These are phyloP conservation scores for Boletus tylopilopsis DNA, from an alignment of 768 basidiomycete genomes.

Conservation along the genomic window DNA sequence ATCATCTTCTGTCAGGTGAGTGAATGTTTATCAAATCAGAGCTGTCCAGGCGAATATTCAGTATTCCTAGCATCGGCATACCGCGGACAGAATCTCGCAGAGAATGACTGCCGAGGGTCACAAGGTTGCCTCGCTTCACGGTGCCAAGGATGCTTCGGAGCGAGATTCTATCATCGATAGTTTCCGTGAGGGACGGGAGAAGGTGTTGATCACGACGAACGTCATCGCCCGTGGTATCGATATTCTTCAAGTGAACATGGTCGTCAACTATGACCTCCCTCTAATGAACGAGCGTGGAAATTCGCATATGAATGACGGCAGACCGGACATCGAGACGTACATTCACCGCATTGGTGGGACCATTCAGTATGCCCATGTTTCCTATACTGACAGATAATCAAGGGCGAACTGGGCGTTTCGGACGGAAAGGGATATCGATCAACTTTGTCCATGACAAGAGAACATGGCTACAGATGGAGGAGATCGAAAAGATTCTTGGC, in stretches of 20 bases:
- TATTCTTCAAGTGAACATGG: slow-evolving; percentile 99
- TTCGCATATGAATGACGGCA: slow-evolving; percentile 43
- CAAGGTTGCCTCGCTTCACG: slow-evolving; percentile 93
- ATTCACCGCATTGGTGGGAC: slow-evolving; percentile 91
- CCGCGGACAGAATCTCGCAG: slow-evolving; percentile 87
- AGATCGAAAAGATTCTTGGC: slow-evolving; percentile 77
- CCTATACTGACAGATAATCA: slow-evolving; percentile 1
- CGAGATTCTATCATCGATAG: slow-evolving; percentile 91
- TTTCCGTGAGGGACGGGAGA: slow-evolving; percentile 94
- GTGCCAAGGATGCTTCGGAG: slow-evolving; percentile 85
- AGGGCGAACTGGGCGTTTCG: slow-evolving; percentile 98
- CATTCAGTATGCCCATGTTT: background rate
- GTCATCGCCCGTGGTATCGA: slow-evolving; percentile 98
- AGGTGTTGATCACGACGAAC: slow-evolving; percentile 98
- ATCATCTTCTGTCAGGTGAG: slow-evolving; percentile 96
- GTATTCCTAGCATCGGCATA: slow-evolving; percentile 68
- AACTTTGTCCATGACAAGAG: slow-evolving; percentile 93
- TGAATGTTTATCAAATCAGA: slow-evolving; percentile 4
- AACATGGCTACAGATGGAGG: slow-evolving; percentile 88
- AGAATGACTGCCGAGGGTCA: slow-evolving; percentile 94
- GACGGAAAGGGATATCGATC: slow-evolving; percentile 93
- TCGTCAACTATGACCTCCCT: slow-evolving; percentile 98
- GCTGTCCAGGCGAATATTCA: background rate
- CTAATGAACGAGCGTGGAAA: slow-evolving; percentile 68
- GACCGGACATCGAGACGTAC: slow-evolving; percentile 94